Base-by-base conservation (phyloP, 805 yeast genomes). In the Priceomyces castillae region DNA sequence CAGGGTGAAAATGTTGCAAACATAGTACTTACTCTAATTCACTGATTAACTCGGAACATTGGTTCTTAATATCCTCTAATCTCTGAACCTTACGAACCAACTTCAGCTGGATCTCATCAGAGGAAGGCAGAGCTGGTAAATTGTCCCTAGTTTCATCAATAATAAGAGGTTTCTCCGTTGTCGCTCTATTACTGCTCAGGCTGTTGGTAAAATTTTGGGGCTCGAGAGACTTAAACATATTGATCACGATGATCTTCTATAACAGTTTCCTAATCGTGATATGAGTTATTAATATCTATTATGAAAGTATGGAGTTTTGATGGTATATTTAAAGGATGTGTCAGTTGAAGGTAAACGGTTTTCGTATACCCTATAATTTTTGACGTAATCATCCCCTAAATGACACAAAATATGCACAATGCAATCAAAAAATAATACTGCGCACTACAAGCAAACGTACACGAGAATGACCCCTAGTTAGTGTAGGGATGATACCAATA, bases 21-120 rank as follows among this genome's bases (percentile, higher is more conserved):
- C 14, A 18, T 14, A 35, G 19, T 42, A 49, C 53, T 31, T 41
- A 50, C 51, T 63, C 68, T 37, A 65, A 52, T 50, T 65, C 70
- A 41, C 61, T 55, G 20, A 65, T 65, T 25, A 65, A 50, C 35
- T 49, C 52, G 12, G 61, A 52, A 43, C 69, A 64, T 44, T 65
- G 69, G 36, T 56, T 56, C 39, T 64, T 63, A 34, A 65, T 61
- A 31, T 62, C 69, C 37, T 63, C 58, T 17, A 65, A 48, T 6
- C 52, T 52, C 38, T 56, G 51, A 34, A 54, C 59, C 34, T 54
- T 53, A 11, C 43, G 12, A 14, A 30, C 3, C n/a, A 47, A 34
- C 17, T 45, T 18, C 30, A 44, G 52, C 18, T 44, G 46, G 3
- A 48, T 34, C 33, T 28, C 30, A 10, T 39, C 46, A 26, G 12